phyloP scores from a whole-genome alignment of 176 grass and related monocot genomes.

The Alopecurus myosuroides region DNA sequence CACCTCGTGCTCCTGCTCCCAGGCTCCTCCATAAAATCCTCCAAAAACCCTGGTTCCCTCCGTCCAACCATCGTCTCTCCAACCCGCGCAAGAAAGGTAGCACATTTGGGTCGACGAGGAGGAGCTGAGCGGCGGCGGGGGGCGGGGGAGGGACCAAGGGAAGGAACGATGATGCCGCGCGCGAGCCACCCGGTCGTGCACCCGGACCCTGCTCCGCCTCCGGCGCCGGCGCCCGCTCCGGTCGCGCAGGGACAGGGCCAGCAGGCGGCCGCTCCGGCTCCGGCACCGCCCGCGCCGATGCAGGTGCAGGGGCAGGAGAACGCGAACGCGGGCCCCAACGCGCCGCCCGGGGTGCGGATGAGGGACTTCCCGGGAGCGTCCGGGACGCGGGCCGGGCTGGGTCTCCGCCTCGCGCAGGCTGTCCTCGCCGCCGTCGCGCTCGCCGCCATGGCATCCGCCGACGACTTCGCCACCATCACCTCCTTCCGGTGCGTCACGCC shows the following conservation, averaged over 20 bases:
- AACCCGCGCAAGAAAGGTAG: background rate
- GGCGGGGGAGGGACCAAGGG: background rate
- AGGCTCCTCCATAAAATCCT: no score
- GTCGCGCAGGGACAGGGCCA: background rate
- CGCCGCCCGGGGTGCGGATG: conserved; percentile 63
- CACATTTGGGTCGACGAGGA: background rate
- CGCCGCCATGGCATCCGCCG: conserved; percentile 67
- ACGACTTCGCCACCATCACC: conserved; percentile 70
- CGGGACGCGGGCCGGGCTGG: background rate
- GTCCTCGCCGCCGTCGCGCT: conserved; percentile 55
- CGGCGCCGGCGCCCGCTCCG: background rate
- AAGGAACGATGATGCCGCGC: background rate
- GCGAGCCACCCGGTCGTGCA: background rate
- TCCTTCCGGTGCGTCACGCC: conserved; percentile 56
- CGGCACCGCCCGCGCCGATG: background rate
- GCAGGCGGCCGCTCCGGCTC: background rate
- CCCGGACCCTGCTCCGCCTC: background rate
- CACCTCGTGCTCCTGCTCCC: no score
- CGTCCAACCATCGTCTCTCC: no score
- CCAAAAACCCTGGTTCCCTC: no score
- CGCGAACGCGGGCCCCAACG: conserved; percentile 8
- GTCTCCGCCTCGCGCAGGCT: conserved; percentile 51
- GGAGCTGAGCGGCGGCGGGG: background rate
- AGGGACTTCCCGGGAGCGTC: conserved; percentile 60
- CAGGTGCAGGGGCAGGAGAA: background rate